A percentile compares a stretch with the other conserved stretches of the same genome.
phyloP scores from a whole-genome alignment of 495 filamentous ascomycete species.

The Talaromyces liani region DNA sequence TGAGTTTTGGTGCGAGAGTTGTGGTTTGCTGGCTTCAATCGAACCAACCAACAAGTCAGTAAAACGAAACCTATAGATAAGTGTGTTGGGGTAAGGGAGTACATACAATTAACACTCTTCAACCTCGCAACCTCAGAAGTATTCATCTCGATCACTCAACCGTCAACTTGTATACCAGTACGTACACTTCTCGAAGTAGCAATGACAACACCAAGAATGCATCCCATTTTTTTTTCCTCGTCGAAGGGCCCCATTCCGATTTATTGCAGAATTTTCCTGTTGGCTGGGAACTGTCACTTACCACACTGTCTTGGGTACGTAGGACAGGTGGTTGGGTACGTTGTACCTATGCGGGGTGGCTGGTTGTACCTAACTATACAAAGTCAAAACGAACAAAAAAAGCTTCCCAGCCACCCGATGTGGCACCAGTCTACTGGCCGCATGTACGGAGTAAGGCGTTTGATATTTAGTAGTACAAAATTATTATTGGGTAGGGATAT shows the following conservation, averaged over 20 bases:
- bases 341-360: not conserved
- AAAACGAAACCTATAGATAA: not conserved
- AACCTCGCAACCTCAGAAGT: not conserved
- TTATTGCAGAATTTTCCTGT: not conserved
- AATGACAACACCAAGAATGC: not conserved
- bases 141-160: not conserved
- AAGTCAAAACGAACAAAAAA: not conserved
- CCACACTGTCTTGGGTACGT: not conserved
- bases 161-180: not conserved
- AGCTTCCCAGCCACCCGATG: conserved; percentile 2
- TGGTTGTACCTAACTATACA: conserved; percentile 2
- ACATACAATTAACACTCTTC: conserved; percentile 7
- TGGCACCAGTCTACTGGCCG: not conserved
- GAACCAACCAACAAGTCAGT: conserved; percentile 6
- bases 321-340: conserved; percentile 2
- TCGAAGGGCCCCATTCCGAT: not conserved
- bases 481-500: not conserved
- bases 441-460: not conserved
- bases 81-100: not conserved
- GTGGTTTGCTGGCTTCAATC: conserved; percentile 41
- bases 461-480: not conserved
- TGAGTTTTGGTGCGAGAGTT: conserved; percentile 45
- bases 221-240: not conserved
- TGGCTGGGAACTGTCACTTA: not conserved
- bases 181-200: not conserved